Conservation (phyloP, 2,329 filamentous ascomycete species). For the Monosporascus sp. region DNA sequence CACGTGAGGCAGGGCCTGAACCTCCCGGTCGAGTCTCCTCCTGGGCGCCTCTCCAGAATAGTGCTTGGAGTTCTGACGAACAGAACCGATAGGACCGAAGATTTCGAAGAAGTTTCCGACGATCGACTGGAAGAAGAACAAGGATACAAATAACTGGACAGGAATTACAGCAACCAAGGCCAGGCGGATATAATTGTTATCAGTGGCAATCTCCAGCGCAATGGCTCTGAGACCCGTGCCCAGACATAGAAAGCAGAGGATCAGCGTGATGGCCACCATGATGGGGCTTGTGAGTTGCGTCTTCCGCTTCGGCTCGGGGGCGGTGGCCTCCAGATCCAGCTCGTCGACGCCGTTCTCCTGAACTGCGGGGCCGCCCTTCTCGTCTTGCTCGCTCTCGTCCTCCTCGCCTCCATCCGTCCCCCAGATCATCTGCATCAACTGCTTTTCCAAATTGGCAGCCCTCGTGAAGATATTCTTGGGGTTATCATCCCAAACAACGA, state of each 20-base stretch:
- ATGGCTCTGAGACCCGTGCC: conserved; percentile 52
- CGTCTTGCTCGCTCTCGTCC: conserved; percentile 33
- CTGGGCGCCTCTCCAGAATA: conserved; percentile 35
- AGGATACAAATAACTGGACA: conserved; percentile 50
- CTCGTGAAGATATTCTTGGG: conserved; percentile 49
- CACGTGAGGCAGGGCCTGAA: conserved; percentile 39
- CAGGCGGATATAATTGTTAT: conserved; percentile 47
- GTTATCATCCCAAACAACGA: conserved; percentile 62
- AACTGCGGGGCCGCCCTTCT: conserved; percentile 12
- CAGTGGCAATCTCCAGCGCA: conserved; percentile 47
- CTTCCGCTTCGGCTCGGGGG: conserved; percentile 35
- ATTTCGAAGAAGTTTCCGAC: conserved; percentile 45
- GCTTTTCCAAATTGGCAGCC: conserved; percentile 44
- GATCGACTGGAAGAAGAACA: conserved; percentile 46
- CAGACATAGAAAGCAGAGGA: conserved; percentile 46
- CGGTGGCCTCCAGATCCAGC: conserved; percentile 34
- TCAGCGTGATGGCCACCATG: conserved; percentile 46
- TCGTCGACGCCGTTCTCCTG: conserved; percentile 35
- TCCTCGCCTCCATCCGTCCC: conserved; percentile 33
- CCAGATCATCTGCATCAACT: conserved; percentile 56
- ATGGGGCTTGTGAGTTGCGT: conserved; percentile 50
- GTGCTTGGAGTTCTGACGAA: conserved; percentile 40
- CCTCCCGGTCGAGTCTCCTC: conserved; percentile 29
- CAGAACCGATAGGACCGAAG: conserved; percentile 42
- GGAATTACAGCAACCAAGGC: conserved; percentile 47